These are phyloP conservation scores for Balakata baccata DNA, from an alignment of 345 rosid species.

Conservation along the genomic window DNA sequence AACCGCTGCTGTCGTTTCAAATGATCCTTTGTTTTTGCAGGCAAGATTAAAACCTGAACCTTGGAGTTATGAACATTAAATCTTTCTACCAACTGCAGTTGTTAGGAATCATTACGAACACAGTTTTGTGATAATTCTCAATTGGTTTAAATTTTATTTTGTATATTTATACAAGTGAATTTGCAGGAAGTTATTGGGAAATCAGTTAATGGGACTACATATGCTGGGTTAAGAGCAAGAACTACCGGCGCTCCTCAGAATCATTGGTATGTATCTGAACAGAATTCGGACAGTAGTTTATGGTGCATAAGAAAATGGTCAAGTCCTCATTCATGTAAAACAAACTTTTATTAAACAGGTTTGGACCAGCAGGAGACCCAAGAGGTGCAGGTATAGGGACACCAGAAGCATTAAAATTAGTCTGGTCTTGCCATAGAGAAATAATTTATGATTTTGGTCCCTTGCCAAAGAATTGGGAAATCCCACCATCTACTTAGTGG, in stretches of 20 bases:
- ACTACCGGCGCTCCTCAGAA: constrained; percentile 99
- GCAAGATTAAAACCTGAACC: constrained; percentile 28
- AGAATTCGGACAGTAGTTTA: background rate
- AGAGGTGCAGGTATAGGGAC: constrained; percentile 98
- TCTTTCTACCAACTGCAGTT: background rate
- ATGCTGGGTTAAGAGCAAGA: constrained; percentile 92
- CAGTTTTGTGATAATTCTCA: too few species aligned
- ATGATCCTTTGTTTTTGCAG: constrained; percentile 83
- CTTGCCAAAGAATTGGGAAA: constrained; percentile 62
- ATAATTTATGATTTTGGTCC: constrained; percentile 89
- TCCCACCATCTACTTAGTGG: constrained; percentile 67
- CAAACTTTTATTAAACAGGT: constrained; percentile 46
- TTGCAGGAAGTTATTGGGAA: constrained; percentile 86
- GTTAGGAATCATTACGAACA: too few species aligned
- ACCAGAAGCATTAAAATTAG: constrained; percentile 94
- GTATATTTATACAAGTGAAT: constrained; percentile 6
- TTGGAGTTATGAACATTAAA: background rate
- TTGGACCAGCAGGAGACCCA: constrained; percentile 98
- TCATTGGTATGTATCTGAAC: constrained; percentile 59
- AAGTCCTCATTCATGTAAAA: background rate
- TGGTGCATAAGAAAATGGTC: background rate
- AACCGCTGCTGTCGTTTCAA: constrained; percentile 95
- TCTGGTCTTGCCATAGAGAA: constrained; percentile 98
- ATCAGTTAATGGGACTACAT: constrained; percentile 89
- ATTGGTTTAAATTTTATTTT: background rate